Conservation (phyloP, 2,329 filamentous ascomycete genomes). For the Stemphylium beticola region DNA sequence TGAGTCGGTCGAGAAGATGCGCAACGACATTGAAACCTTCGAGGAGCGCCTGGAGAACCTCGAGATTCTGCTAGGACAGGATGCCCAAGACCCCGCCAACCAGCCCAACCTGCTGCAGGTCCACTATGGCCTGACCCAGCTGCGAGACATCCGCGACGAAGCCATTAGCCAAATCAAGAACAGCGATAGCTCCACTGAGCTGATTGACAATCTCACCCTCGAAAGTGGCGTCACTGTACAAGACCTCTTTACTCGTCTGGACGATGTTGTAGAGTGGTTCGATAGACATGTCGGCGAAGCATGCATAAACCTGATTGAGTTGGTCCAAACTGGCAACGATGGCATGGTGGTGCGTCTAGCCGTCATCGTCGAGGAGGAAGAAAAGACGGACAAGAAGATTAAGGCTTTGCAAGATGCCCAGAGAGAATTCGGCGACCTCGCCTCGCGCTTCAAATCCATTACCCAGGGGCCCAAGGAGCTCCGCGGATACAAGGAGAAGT, state of each 20-base stretch:
- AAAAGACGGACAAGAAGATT: constrained; percentile 93
- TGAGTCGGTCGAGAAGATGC: constrained; percentile 91
- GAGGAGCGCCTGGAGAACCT: constrained; percentile 76
- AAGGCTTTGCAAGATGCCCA: constrained; percentile 91
- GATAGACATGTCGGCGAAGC: constrained; percentile 91
- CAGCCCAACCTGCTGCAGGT: constrained; percentile 90
- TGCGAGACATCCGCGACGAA: constrained; percentile 93
- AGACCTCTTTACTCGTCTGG: constrained; percentile 86
- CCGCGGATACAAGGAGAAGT: constrained; percentile 96
- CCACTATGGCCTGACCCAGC: constrained; percentile 88
- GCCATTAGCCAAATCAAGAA: constrained; percentile 92
- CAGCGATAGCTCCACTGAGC: constrained; percentile 87
- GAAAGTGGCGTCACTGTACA: constrained; percentile 76
- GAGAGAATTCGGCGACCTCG: constrained; percentile 94
- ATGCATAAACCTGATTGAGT: constrained; percentile 85
- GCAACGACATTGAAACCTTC: constrained; percentile 86
- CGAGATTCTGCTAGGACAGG: constrained; percentile 78
- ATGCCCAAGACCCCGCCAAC: constrained; percentile 83
- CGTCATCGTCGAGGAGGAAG: constrained; percentile 91
- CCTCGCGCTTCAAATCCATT: constrained; percentile 91
- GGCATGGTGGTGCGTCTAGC: constrained; percentile 90
- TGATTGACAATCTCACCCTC: constrained; percentile 74
- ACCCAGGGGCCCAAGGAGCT: constrained; percentile 90
- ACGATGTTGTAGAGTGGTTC: constrained; percentile 90
- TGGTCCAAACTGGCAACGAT: constrained; percentile 85